Percentiles rank a stretch among this genome's conserved stretches.
Conservation (phyloP, 306 rosid species). For the Heteromeles arbutifolia region DNA sequence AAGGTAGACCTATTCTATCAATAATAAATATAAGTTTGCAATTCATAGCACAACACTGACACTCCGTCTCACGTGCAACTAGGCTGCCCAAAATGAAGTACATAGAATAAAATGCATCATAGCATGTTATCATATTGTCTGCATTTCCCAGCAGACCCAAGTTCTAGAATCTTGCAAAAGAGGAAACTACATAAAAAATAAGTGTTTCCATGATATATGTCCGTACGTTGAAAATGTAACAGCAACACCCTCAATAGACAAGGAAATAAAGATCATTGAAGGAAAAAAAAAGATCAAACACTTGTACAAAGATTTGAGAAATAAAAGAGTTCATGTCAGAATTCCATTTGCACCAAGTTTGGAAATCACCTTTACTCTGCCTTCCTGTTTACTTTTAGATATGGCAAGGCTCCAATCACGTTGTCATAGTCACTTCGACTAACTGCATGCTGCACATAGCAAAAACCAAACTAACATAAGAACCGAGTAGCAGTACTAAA, state of each 20-base stretch:
- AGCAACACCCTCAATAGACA: conserved; percentile 9
- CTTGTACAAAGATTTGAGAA: background rate
- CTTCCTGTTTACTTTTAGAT: conserved; percentile 78
- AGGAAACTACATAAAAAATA: background rate
- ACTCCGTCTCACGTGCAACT: background rate
- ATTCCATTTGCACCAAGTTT: background rate
- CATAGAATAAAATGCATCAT: background rate
- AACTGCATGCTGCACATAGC: conserved; percentile 49
- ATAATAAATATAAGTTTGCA: too few relatives aligned
- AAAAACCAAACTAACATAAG: conserved; percentile 18
- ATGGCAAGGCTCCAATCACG: conserved; percentile 80
- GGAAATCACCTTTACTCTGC: conserved; percentile 35
- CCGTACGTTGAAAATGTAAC: background rate
- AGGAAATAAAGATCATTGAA: conserved; percentile 1
- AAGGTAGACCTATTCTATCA: too few relatives aligned
- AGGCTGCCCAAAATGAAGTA: background rate
- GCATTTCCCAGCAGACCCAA: background rate
- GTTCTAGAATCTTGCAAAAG: background rate
- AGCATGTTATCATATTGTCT: background rate
- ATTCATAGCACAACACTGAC: too few relatives aligned
- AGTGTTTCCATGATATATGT: background rate
- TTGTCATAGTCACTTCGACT: conserved; percentile 85
- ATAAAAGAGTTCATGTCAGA: conserved; percentile 17
- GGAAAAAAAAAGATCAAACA: background rate
- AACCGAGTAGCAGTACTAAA: conserved; percentile 3